Conservation (phyloP, 2,329 filamentous ascomycete genomes). For the Ophiostoma triangulosporum region DNA sequence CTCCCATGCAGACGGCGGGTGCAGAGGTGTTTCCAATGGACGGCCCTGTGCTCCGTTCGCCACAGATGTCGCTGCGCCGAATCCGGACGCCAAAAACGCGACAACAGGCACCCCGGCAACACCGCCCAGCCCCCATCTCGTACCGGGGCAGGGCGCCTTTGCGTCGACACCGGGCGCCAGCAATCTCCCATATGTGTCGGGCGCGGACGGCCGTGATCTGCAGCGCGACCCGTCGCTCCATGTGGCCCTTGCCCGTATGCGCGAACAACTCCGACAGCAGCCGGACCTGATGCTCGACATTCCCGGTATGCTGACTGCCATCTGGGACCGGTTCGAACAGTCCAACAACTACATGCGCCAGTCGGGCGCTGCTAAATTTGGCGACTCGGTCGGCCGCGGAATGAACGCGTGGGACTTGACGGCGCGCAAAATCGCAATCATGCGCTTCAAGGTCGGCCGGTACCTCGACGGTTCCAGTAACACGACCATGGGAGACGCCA, state of each 20-base stretch:
- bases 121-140: conserved; percentile 3
- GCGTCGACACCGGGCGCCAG: background rate
- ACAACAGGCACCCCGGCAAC: background rate
- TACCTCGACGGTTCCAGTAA: conserved; percentile 28
- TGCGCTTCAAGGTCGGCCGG: conserved; percentile 30
- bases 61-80: background rate
- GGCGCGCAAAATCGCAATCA: conserved; percentile 33
- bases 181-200: background rate
- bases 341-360: conserved; percentile 25
- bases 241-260: conserved; percentile 26
- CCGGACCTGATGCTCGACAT: conserved; percentile 33
- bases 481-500: background rate
- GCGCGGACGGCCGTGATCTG: conserved; percentile 14
- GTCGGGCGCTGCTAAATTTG: conserved; percentile 15
- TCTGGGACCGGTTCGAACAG: conserved; percentile 30
- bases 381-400: conserved; percentile 19
- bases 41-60: background rate
- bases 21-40: background rate
- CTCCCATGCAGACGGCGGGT: background rate
- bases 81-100: background rate
- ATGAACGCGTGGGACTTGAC: conserved; percentile 36
- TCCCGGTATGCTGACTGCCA: conserved; percentile 26
- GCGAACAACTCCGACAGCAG: conserved; percentile 28
- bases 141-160: conserved; percentile 6
- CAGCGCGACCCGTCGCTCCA: conserved; percentile 26